A percentile compares a stretch with the other conserved stretches of the same genome.
phyloP scores from a whole-genome alignment of 2,329 filamentous ascomycete species.

The Cyphellophora europaea region DNA sequence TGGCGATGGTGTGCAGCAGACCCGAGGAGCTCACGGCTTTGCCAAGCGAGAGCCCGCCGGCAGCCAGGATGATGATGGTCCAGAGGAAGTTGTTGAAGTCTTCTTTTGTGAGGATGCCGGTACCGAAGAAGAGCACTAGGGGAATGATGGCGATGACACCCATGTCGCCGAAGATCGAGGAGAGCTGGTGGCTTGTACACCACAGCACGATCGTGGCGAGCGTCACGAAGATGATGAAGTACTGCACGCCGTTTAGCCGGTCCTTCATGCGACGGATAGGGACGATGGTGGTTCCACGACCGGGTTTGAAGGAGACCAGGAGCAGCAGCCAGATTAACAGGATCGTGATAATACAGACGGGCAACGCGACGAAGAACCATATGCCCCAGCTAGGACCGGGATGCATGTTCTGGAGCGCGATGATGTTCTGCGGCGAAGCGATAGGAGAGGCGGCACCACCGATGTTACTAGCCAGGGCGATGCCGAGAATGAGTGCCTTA shows the following conservation, averaged over 20 bases:
- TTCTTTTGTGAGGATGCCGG: slow-evolving; percentile 92
- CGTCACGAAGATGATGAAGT: slow-evolving; percentile 82
- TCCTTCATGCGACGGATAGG: slow-evolving; percentile 87
- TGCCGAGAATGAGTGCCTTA: slow-evolving; percentile 89
- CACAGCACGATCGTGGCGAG: slow-evolving; percentile 78
- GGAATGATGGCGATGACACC: slow-evolving; percentile 95
- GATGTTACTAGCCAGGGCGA: slow-evolving; percentile 89
- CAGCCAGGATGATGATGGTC: slow-evolving; percentile 96
- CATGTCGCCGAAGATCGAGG: slow-evolving; percentile 90
- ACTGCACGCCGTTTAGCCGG: slow-evolving; percentile 78
- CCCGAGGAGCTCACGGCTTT: slow-evolving; percentile 93
- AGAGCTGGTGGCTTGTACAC: slow-evolving; percentile 86
- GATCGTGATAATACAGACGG: slow-evolving; percentile 83
- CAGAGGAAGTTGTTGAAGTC: slow-evolving; percentile 99
- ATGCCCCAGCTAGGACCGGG: slow-evolving; percentile 85
- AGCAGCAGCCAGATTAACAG: slow-evolving; percentile 82
- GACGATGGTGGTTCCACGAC: slow-evolving; percentile 77
- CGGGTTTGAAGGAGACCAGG: slow-evolving; percentile 74
- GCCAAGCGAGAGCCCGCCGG: slow-evolving; percentile 82
- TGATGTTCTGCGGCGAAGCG: slow-evolving; percentile 93
- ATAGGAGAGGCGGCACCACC: slow-evolving; percentile 95
- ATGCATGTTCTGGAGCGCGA: slow-evolving; percentile 91
- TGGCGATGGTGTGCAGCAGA: slow-evolving; percentile 78
- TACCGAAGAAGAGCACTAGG: slow-evolving; percentile 91
- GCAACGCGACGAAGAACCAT: slow-evolving; percentile 95